Conservation (phyloP, 768 basidiomycete species). For the Collybia sordida region DNA sequence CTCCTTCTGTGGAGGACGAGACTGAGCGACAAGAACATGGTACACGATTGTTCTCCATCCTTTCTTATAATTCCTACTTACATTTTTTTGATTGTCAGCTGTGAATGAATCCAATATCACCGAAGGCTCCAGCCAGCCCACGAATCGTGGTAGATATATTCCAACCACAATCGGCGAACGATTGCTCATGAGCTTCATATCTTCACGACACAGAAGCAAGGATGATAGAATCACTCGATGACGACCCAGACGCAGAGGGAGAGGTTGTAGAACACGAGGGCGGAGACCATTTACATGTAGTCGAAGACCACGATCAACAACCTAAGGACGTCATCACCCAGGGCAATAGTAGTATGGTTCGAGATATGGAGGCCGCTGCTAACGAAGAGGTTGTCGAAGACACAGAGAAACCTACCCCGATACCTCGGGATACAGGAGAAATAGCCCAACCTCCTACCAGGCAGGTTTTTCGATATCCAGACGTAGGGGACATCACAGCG, state of each 20-base stretch:
- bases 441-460: not conserved
- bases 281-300: not conserved
- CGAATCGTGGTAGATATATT: conserved; percentile 12
- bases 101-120: conserved; percentile 1
- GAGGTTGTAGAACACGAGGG: conserved; percentile 2
- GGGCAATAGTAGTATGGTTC: no score
- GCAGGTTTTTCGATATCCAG: not conserved
- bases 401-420: not conserved
- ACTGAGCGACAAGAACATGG: not conserved
- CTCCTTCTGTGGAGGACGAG: not conserved
- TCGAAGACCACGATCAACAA: not conserved
- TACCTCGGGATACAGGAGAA: not conserved
- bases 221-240: not conserved
- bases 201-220: conserved; percentile 2
- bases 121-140: not conserved
- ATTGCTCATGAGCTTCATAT: conserved; percentile 22
- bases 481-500: not conserved
- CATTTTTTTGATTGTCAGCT: not conserved
- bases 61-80: no score
- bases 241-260: conserved; percentile 8
- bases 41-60: not conserved
- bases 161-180: conserved; percentile 14
- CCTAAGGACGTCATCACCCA: no score
- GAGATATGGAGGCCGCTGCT: not conserved
- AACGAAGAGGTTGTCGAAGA: not conserved